These are phyloP conservation scores for Fusarium piperis DNA, from an alignment of 2,329 filamentous ascomycete genomes.

Conservation along the genomic window DNA sequence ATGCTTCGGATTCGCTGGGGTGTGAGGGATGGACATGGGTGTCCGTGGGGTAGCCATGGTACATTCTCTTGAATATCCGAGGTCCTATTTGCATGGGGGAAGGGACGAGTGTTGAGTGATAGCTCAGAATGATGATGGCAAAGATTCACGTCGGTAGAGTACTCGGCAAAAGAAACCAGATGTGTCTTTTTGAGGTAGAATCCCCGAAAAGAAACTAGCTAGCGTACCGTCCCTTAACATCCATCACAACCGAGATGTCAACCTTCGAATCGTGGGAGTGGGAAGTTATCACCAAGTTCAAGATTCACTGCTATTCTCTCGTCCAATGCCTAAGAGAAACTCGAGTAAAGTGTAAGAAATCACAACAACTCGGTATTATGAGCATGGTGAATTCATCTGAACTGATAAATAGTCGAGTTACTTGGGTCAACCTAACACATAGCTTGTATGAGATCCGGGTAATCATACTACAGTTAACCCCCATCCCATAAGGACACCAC, in stretches of 20 bases:
- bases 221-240: background rate
- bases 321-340: background rate
- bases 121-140: background rate
- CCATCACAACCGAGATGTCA: background rate
- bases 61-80: background rate
- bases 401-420: background rate
- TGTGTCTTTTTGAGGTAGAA: background rate
- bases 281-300: background rate
- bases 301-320: background rate
- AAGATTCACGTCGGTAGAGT: background rate
- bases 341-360: background rate
- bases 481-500: background rate
- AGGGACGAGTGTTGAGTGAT: background rate
- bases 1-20: background rate
- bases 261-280: background rate
- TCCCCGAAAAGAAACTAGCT: background rate
- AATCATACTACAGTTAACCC: too few species aligned
- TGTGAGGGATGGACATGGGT: background rate
- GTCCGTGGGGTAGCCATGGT: background rate
- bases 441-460: background rate
- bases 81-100: background rate
- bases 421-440: background rate
- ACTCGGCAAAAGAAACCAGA: background rate
- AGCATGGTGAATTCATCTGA: background rate
- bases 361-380: too few species aligned